These are phyloP conservation scores for Hypomyces rosellus DNA, from an alignment of 2,329 filamentous ascomycete species.

Conservation along the genomic window DNA sequence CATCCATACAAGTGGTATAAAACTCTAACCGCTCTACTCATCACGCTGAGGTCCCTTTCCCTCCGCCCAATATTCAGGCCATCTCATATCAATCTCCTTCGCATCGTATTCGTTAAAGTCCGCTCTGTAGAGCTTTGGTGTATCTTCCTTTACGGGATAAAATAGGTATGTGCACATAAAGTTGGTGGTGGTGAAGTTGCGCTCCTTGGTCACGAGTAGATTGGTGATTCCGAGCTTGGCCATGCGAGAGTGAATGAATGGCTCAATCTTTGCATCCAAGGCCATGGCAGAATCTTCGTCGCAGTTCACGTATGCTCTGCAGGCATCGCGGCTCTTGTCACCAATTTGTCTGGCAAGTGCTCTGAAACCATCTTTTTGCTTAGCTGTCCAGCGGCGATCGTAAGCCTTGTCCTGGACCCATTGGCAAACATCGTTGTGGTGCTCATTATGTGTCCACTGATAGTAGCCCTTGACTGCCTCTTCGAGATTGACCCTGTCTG, in stretches of 20 bases:
- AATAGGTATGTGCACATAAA: neutral
- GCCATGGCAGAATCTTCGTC: neutral
- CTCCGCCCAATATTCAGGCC: constrained; percentile 6
- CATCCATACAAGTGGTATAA: too few relatives aligned
- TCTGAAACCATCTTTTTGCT: neutral
- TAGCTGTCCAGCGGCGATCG: neutral
- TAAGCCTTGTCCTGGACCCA: constrained; percentile 7
- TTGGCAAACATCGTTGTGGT: neutral
- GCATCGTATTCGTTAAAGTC: neutral
- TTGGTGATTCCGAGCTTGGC: neutral
- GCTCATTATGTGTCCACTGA: neutral
- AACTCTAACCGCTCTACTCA: neutral
- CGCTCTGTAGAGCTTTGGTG: neutral
- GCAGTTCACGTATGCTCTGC: neutral
- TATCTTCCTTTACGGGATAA: neutral
- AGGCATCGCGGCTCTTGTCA: neutral
- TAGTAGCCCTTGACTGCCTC: neutral
- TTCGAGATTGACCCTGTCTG: neutral
- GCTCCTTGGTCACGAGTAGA: neutral
- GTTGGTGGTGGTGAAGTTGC: neutral
- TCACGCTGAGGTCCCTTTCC: neutral
- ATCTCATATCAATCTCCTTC: neutral
- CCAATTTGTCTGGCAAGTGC: neutral
- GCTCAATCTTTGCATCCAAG: neutral
- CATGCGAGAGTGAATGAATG: neutral